These are phyloP conservation scores for Sugiyamaella americana DNA, from an alignment of 805 yeast genomes.

Conservation along the genomic window DNA sequence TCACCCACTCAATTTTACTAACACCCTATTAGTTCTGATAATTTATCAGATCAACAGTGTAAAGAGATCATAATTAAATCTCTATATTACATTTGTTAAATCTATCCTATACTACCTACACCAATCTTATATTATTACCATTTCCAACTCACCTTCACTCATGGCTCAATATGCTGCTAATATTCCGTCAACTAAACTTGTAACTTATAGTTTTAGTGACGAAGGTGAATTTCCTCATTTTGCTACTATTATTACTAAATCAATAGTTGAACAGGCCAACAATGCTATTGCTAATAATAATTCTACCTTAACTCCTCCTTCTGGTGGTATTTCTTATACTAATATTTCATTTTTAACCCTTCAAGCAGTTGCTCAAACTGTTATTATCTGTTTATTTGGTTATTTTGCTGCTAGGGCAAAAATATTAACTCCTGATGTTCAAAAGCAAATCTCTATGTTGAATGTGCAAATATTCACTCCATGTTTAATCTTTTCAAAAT, in stretches of 20 bases:
- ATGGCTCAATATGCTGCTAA: neutral
- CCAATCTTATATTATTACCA: no score
- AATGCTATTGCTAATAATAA: neutral
- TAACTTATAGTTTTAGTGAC: neutral
- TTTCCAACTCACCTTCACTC: no score
- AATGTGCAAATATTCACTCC: slow-evolving; percentile 95
- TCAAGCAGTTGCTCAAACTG: slow-evolving; percentile 88
- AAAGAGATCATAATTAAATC: no score
- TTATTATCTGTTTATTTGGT: slow-evolving; percentile 79
- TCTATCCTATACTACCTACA: no score
- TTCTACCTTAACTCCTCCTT: neutral
- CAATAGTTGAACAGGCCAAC: neutral
- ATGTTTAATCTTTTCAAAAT: slow-evolving; percentile 81
- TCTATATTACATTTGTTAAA: no score
- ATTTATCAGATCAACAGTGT: no score
- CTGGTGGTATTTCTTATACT: slow-evolving; percentile 24
- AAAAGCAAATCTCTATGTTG: slow-evolving; percentile 64
- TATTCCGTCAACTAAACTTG: neutral
- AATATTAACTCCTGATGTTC: slow-evolving; percentile 63
- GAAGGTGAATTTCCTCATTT: neutral
- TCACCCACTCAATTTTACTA: no score
- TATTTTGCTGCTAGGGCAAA: slow-evolving; percentile 75
- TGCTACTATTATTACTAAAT: neutral
- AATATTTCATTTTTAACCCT: slow-evolving; percentile 62
- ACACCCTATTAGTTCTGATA: no score